Base-by-base conservation (phyloP, 1,284 basidiomycete species). In the Pseudozyma sp. region DNA sequence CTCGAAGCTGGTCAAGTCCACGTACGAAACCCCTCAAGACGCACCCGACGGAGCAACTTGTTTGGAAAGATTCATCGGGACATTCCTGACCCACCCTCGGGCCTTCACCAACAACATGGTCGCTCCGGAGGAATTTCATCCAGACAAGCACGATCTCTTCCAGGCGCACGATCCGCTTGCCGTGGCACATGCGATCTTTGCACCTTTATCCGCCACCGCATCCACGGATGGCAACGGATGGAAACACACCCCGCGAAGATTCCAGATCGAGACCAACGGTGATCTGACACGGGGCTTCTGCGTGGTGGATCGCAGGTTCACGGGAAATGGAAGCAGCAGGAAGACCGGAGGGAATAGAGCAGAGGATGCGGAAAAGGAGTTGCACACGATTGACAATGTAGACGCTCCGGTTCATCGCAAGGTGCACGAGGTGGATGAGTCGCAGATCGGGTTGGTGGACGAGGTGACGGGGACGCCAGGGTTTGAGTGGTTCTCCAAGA, bases 141-240 rank as follows among this genome's bases (percentile, higher is more conserved):
- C 81, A 0, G 66, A 68, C 29, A 31, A 51, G 50, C 68, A 81
- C 48, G 81, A 83, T 50, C 55, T 73, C 2, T 83, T 83, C 54
- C 48, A 80, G 39, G 77, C 76, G 14, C 81, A 83, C 48, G 81
- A 83, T 54, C 81, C 81, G 16, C 59, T 83, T 14, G 81, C 81
- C 7, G 68, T 83, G 0, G 81, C 79, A 2, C 78, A 83, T 54
- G 78, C 79, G 44, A 70, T 81, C 43, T 81, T 79, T 35, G 54
- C 53, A 7, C 68, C 63, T 5, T 13, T 76, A 54, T 54, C 62
- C 3, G 29, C 46, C 4, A 19, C 35, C 5, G 56, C 53, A 14
- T 42, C 57, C 13, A 37, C 35, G 2, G 42, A 65, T 16, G 47
- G 46, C 3, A 30, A 53, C 8, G 74, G 67, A 4, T 82, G 79